Percentiles rank a stretch among this genome's conserved stretches.
Conservation (phyloP, 169 alveolate genomes). For the Plasmodium chabaudi region DNA sequence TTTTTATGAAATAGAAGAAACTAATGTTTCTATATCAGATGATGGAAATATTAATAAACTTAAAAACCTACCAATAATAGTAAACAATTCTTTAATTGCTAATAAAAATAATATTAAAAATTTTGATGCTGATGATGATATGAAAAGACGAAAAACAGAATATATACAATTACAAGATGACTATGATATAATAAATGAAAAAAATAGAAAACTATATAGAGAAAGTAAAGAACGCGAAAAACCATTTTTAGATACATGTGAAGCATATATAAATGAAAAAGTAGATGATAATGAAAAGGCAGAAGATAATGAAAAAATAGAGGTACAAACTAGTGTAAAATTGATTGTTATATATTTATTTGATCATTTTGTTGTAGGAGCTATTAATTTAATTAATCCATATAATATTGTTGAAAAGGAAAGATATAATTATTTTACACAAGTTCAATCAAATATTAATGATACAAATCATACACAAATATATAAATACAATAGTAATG, state of each 20-base stretch:
- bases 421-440: constrained; percentile 24
- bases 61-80: not conserved
- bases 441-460: constrained; percentile 32
- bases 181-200: not conserved
- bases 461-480: constrained; percentile 44
- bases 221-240: constrained; percentile 8
- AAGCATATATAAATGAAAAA: constrained; percentile 53
- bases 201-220: not conserved
- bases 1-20: not conserved
- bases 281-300: not conserved
- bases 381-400: constrained; percentile 43
- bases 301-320: not conserved
- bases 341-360: constrained; percentile 33
- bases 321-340: constrained; percentile 12
- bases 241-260: constrained; percentile 27
- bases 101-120: not conserved
- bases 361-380: constrained; percentile 57
- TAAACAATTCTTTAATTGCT: not conserved
- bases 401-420: constrained; percentile 33
- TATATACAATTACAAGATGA: not conserved
- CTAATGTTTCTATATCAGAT: not conserved
- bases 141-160: not conserved
- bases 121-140: not conserved
- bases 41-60: not conserved
- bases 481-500: constrained; percentile 22